Evolutionary conservation across 108 stramenopile species (phyloP), one percentile per base, ranked within the genome.

Genomic region (Cylindrotheca fusiformis): DNA sequence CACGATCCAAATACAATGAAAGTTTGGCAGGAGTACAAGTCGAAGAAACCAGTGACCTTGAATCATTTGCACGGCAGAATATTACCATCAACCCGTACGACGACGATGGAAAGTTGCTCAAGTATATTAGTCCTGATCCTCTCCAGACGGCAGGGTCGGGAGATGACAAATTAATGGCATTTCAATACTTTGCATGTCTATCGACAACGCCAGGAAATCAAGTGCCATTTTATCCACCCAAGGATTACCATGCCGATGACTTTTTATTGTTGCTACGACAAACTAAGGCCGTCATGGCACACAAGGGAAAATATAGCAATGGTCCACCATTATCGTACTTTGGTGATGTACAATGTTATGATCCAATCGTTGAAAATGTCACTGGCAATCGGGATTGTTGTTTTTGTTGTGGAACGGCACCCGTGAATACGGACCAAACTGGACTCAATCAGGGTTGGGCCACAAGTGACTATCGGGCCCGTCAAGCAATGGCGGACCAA

Each of bases 311-410:
- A 36, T 64, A 61, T 22, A 24, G 27, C 8, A 36, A 19, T 22
- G 60, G 48, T 8, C 47, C 60, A 24, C 54, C 54, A 22, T 27
- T 55, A 12, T 4, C 54, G 14, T 55, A 55, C 54, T 55, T 55
- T 55, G 54, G 54, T 20, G 54, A 55, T 27, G 54, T 55, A 10
- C 54, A 55, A 27, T 55, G 54, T 29, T 55, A 55, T 27, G 54
- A 55, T 55, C 54, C 54, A 3, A 27, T 55, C 10, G 54, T 55
- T 4, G 26, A 55, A 27, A 55, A 55, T 29, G 4, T 27, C 4
- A 55, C 54, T 20, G 54, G 54, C 4, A 26, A 23, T 4, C 14
- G 12, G 12, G 54, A 55, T 29, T 55, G 54, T 29, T 27, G 27
- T 6, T 55, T 55, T 20, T 55, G 54, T 27, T 55, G 54, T 27